phyloP scores from a whole-genome alignment of 257 asterid species.

The Scutellaria baicalensis region DNA sequence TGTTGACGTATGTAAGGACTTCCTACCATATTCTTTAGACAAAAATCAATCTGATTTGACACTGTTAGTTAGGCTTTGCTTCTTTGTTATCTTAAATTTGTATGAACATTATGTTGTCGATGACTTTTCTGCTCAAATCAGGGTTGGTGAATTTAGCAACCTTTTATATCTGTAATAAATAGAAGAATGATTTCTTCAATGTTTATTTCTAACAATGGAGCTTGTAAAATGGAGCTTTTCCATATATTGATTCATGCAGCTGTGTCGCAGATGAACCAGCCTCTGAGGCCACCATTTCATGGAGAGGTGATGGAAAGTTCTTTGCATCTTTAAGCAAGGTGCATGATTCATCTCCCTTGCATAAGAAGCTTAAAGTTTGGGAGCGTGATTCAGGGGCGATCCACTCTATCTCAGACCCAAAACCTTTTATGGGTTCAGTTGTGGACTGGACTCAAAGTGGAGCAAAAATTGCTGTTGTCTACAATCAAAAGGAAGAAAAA shows the following conservation, averaged over 20 bases:
- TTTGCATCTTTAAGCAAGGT: conserved; percentile 69
- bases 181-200: background rate
- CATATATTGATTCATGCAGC: conserved; percentile 5
- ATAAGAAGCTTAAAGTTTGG: conserved; percentile 84
- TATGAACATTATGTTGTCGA: background rate
- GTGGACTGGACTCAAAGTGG: conserved; percentile 88
- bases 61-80: background rate
- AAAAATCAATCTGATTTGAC: background rate
- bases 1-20: conserved; percentile 82
- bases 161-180: background rate
- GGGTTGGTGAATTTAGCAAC: background rate
- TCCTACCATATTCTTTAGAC: conserved; percentile 25
- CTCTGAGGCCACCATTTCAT: conserved; percentile 53
- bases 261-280: conserved; percentile 49
- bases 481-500: conserved; percentile 45
- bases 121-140: background rate
- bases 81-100: background rate
- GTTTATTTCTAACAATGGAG: background rate
- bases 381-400: conserved; percentile 85
- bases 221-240: background rate
- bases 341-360: conserved; percentile 38
- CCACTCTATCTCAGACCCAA: conserved; percentile 76
- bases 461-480: conserved; percentile 71
- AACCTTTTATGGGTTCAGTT: conserved; percentile 62
- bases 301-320: conserved; percentile 95